These are phyloP conservation scores for Epichloe gansuensis DNA, from an alignment of 2,329 filamentous ascomycete species.

Conservation along the genomic window DNA sequence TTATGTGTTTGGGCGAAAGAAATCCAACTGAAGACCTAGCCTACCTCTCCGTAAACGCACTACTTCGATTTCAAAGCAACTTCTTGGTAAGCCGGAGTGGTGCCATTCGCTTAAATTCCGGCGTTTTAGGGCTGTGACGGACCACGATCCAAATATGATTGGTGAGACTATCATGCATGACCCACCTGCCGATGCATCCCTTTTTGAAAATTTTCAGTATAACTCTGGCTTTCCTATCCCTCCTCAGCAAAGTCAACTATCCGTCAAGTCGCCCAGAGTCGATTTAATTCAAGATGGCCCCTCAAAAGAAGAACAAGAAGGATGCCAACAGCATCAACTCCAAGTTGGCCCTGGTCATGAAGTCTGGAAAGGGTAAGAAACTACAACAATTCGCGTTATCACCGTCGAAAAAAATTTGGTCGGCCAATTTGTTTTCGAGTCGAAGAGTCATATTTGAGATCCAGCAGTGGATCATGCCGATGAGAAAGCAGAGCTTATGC, in stretches of 20 bases:
- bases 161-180: background rate
- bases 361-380: conserved; percentile 60
- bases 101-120: conserved; percentile 25
- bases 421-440: background rate
- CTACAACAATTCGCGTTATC: background rate
- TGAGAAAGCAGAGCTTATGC: background rate
- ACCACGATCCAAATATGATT: background rate
- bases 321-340: conserved; percentile 60
- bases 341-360: conserved; percentile 51
- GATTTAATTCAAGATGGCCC: conserved; percentile 46
- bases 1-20: conserved; percentile 25
- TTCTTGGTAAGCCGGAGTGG: conserved; percentile 18
- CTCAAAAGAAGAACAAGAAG: conserved; percentile 74
- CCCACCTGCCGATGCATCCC: background rate
- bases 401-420: background rate
- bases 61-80: conserved; percentile 44
- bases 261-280: conserved; percentile 18
- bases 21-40: conserved; percentile 16
- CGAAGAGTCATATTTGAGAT: background rate
- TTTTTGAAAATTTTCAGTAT: background rate
- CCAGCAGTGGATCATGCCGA: background rate
- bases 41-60: conserved; percentile 19
- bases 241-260: conserved; percentile 14
- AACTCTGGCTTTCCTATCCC: background rate
- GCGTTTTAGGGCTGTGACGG: conserved; percentile 26